Conservation (phyloP, 2,329 filamentous ascomycete species). For the Tolypocladium tundrense region DNA sequence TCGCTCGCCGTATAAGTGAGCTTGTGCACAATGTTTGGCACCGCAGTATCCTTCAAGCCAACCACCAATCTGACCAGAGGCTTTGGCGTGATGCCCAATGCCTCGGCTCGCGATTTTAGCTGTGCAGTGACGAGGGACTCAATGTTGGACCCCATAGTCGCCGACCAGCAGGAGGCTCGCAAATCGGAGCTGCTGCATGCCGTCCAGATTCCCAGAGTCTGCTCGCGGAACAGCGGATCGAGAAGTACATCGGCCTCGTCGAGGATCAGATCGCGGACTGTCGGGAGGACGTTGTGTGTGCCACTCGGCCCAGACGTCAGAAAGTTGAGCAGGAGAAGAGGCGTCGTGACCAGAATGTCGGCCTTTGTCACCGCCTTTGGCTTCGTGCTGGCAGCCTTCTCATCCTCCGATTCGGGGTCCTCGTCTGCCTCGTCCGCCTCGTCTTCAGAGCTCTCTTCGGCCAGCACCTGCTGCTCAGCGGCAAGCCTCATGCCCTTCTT, state of each 20-base stretch:
- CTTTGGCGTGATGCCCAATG: conserved; percentile 24
- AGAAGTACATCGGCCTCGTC: conserved; percentile 95
- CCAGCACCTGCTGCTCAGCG: conserved; percentile 29
- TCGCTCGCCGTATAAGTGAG: conserved; percentile 88
- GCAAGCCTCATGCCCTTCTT: conserved; percentile 71
- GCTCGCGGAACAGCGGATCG: conserved; percentile 80
- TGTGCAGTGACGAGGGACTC: conserved; percentile 68
- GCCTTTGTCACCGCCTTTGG: conserved; percentile 20
- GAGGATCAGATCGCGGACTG: conserved; percentile 65
- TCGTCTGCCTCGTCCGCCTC: conserved; percentile 21
- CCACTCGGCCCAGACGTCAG: conserved; percentile 38
- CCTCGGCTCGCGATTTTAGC: conserved; percentile 42
- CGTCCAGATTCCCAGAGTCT: conserved; percentile 77
- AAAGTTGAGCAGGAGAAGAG: conserved; percentile 63
- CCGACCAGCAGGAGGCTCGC: conserved; percentile 80
- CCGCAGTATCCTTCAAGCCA: conserved; percentile 90
- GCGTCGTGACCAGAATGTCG: conserved; percentile 31
- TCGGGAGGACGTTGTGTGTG: conserved; percentile 44
- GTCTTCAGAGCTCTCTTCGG: conserved; percentile 26
- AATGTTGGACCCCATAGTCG: conserved; percentile 91
- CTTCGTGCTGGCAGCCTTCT: conserved; percentile 18
- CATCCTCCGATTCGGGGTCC: conserved; percentile 22
- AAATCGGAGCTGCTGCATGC: conserved; percentile 63
- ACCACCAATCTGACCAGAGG: conserved; percentile 77
- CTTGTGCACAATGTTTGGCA: conserved; percentile 84